These are phyloP conservation scores for Talaromyces rugulosus DNA, from an alignment of 2,329 filamentous ascomycete species.

Conservation along the genomic window DNA sequence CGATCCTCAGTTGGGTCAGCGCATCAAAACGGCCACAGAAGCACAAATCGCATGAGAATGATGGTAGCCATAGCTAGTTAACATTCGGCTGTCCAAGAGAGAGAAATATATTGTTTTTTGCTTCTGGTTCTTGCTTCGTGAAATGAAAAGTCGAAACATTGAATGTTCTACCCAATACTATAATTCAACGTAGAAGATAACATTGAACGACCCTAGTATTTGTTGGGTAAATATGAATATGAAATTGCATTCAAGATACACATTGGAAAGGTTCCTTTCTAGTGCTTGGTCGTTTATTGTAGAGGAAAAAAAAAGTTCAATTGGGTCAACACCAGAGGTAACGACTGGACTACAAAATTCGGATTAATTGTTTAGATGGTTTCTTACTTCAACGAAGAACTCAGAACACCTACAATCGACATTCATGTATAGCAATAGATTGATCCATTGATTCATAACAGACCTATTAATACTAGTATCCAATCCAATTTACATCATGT, in stretches of 20 bases:
- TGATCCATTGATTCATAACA: neutral
- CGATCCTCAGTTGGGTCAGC: slow-evolving; percentile 48
- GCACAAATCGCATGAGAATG: slow-evolving; percentile 10
- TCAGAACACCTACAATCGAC: neutral
- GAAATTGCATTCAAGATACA: too few relatives aligned
- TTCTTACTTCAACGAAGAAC: neutral
- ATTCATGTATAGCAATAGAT: neutral
- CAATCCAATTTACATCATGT: neutral
- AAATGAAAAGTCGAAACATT: neutral
- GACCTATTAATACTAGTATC: neutral
- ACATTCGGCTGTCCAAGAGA: neutral
- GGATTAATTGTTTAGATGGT: too few relatives aligned
- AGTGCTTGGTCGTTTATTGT: too few relatives aligned
- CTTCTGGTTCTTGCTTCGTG: neutral
- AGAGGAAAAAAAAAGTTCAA: too few relatives aligned
- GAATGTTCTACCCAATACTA: neutral
- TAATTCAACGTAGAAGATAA: neutral
- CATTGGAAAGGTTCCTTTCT: too few relatives aligned
- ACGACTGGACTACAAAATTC: too few relatives aligned
- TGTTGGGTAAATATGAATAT: too few relatives aligned
- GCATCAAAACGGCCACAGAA: slow-evolving; percentile 53
- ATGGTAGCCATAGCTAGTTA: neutral
- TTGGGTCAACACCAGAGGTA: too few relatives aligned
- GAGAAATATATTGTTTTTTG: neutral
- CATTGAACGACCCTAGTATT: too few relatives aligned